Evolutionary conservation across 177 flowering plant species (phyloP), one percentile per base, ranked within the genome.

Genomic region (Vitis hybrid): DNA sequence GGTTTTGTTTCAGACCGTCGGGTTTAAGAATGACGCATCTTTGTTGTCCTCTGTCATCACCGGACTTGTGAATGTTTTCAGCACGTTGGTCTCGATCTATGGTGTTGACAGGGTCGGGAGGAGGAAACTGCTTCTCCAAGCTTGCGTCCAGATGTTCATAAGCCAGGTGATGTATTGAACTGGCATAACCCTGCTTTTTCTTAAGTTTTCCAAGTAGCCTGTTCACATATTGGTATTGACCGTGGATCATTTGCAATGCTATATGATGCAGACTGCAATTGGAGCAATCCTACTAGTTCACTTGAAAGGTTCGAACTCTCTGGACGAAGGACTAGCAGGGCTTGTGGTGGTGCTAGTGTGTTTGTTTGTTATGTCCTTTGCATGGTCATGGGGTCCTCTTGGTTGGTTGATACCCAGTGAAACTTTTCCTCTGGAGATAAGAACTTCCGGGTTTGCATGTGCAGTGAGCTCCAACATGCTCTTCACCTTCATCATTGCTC

Each of bases 381-480:
- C 82, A 0, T 83, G 83, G 88, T 85, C 88, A 1, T 85, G 86
- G 88, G 88, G 88, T 0, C 88, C 93, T 2, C 75, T 85, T 0
- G 88, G 86, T 0, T 86, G 85, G 89, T 52, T 82, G 59, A 79
- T 83, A 21, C 86, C 92, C 0, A 81, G 84, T 27, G 86, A 83
- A 59, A 81, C 79, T 1, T 84, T 86, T 76, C 97, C 85, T 7
- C 66, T 80, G 16, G 85, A 86, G 71, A 83, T 84, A 1, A 70
- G 89, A 3, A 81, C 87, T 0, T 83, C 84, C 0, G 96, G 96
- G 2, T 82, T 77, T 51, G 82, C 84, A 13, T 79, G 74, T 51
- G 86, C 88, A 0, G 85, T 85, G 7, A 68, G 85, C 72, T 58
- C 79, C n/a, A 89, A 89, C 86, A 83, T 88, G 87, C 61, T 85